Conservation (phyloP, 805 yeast species). For the Candida sakaeoensis region DNA sequence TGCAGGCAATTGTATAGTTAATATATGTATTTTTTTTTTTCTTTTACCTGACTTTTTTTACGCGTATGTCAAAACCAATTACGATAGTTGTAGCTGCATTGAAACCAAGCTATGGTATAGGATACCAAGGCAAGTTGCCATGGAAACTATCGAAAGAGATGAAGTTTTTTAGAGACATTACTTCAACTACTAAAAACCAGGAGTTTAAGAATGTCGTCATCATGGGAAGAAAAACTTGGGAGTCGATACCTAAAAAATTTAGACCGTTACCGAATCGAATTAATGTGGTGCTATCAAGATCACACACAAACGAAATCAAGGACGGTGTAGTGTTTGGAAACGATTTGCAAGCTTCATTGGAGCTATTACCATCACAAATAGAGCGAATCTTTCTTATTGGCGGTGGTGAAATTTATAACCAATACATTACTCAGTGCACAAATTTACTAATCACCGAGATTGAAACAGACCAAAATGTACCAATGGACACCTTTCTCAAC, state of each 20-base stretch:
- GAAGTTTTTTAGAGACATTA: conserved; percentile 76
- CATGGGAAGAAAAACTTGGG: conserved; percentile 98
- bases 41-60: no score
- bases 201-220: conserved; percentile 64
- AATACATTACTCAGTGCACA: conserved; percentile 39
- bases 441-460: conserved; percentile 72
- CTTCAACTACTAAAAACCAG: conserved; percentile 40
- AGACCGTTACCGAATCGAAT: conserved; percentile 75
- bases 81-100: conserved; percentile 81
- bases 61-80: conserved; percentile 18
- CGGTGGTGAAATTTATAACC: conserved; percentile 82
- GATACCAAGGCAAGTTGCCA: conserved; percentile 75
- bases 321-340: conserved; percentile 24
- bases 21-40: no score
- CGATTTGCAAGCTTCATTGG: conserved; percentile 25
- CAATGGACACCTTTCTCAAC: conserved; percentile 71
- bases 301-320: conserved; percentile 17
- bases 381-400: conserved; percentile 82
- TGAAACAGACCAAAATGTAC: conserved; percentile 29
- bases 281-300: conserved; percentile 72
- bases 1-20: neutral
- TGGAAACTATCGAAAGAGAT: conserved; percentile 86
- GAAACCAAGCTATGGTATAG: conserved; percentile 79
- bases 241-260: conserved; percentile 80
- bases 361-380: conserved; percentile 19